Conservation (phyloP, 306 rosid species). For the Parietaria judaica region DNA sequence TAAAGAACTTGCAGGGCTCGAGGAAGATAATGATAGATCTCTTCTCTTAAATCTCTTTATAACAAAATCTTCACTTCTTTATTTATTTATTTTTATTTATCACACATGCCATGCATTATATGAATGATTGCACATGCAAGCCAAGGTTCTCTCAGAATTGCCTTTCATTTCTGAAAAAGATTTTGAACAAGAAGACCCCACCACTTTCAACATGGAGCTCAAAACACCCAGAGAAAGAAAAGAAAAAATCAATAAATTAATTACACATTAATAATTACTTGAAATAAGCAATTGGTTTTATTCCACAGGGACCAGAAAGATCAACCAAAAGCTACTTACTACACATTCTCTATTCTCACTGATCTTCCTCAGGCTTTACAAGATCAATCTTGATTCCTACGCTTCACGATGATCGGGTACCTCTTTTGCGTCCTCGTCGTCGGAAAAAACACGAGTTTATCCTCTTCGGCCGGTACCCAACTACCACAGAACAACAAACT, state of each 20-base stretch:
- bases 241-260: not conserved
- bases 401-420: conserved; percentile 64
- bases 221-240: not conserved
- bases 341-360: conserved; percentile 1
- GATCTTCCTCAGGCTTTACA: conserved; percentile 9
- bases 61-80: too few relatives aligned
- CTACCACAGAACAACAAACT: conserved; percentile 27
- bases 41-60: not conserved
- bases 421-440: conserved; percentile 91
- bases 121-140: too few relatives aligned
- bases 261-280: conserved; percentile 4
- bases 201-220: not conserved
- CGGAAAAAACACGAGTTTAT: conserved; percentile 87
- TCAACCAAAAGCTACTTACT: conserved; percentile 4
- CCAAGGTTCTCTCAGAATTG: not conserved
- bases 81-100: too few relatives aligned
- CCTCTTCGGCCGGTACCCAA: conserved; percentile 91
- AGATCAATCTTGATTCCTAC: conserved; percentile 18
- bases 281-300: not conserved
- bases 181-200: not conserved
- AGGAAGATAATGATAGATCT: conserved; percentile 7
- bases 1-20: conserved; percentile 14
- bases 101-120: conserved; percentile 5
- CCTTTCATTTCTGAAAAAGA: not conserved
- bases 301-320: conserved; percentile 1